These are phyloP conservation scores for Dothiorella sarmentorum DNA, from an alignment of 2,329 filamentous ascomycete species.

Conservation along the genomic window DNA sequence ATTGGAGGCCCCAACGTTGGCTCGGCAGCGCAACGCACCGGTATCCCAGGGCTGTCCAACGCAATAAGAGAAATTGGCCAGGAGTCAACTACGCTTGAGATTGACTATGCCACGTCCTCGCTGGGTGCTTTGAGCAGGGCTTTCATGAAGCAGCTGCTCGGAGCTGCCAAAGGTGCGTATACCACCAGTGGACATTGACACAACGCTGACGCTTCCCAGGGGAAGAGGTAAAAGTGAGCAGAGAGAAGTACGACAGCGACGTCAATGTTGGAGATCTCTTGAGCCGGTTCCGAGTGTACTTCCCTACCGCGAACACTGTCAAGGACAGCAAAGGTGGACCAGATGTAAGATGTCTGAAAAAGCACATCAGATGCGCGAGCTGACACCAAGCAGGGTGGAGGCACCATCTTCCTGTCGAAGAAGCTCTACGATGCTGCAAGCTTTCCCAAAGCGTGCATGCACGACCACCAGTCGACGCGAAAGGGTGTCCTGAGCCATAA, in stretches of 20 bases:
- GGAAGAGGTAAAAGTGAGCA: not conserved
- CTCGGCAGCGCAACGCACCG: constrained; percentile 51
- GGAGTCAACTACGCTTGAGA: constrained; percentile 47
- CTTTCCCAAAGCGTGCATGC: constrained; percentile 70
- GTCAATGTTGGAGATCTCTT: constrained; percentile 30
- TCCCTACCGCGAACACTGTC: constrained; percentile 67
- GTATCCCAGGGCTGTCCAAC: constrained; percentile 69
- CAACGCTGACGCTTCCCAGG: not conserved
- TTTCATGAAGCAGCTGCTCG: constrained; percentile 59
- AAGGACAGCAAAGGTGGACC: constrained; percentile 23
- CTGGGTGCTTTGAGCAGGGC: constrained; percentile 70
- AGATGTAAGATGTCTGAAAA: constrained; percentile 22
- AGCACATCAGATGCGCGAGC: not conserved
- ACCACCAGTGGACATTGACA: not conserved
- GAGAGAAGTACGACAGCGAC: constrained; percentile 27
- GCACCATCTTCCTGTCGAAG: constrained; percentile 75
- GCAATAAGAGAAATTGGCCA: constrained; percentile 49
- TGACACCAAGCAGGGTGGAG: constrained; percentile 46
- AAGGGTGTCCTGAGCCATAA: constrained; percentile 79
- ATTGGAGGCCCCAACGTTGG: constrained; percentile 57
- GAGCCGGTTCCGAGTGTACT: constrained; percentile 69
- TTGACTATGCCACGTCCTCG: constrained; percentile 80
- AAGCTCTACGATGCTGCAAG: constrained; percentile 66
- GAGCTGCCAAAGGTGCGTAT: constrained; percentile 45
- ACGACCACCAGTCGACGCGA: constrained; percentile 71